phyloP scores from a whole-genome alignment of 208 protist species.

The Leishmania amazonensis region DNA sequence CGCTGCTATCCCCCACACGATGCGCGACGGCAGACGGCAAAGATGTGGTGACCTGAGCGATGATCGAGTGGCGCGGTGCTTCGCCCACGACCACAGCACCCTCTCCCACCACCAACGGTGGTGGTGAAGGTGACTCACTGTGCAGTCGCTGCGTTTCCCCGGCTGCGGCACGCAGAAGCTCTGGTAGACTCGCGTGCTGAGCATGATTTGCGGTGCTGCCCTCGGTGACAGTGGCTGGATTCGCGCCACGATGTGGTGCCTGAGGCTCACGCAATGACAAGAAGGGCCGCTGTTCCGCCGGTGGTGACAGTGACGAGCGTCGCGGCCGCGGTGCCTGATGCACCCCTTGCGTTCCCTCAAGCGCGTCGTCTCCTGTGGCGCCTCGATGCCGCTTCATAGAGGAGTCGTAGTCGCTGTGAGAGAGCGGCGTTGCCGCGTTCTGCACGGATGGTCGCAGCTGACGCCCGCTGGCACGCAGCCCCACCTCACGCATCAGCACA shows the following conservation, averaged over 20 bases:
- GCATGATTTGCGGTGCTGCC: neutral
- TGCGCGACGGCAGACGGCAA: neutral
- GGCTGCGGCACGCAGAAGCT: neutral
- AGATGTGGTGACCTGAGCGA: neutral
- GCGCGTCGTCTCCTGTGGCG: neutral
- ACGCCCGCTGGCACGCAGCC: slow-evolving; percentile 12
- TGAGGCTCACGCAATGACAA: neutral
- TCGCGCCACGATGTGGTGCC: neutral
- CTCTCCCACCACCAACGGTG: neutral
- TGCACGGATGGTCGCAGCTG: neutral
- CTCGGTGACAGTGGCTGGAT: neutral
- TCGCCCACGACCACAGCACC: neutral
- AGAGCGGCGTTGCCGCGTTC: neutral
- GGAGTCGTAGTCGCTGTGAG: neutral
- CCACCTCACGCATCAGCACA: slow-evolving; percentile 41
- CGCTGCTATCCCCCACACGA: neutral
- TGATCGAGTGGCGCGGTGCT: neutral
- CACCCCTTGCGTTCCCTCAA: neutral
- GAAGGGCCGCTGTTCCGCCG: neutral
- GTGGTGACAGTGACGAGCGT: neutral
- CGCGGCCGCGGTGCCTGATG: neutral
- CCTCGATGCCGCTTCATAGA: slow-evolving; percentile 9
- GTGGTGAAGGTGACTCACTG: slow-evolving; percentile 11
- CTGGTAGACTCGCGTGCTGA: neutral
- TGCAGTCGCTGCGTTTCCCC: slow-evolving; percentile 28